phyloP scores from a whole-genome alignment of 2,329 filamentous ascomycete genomes.

The Dothidotthia symphoricarpi region DNA sequence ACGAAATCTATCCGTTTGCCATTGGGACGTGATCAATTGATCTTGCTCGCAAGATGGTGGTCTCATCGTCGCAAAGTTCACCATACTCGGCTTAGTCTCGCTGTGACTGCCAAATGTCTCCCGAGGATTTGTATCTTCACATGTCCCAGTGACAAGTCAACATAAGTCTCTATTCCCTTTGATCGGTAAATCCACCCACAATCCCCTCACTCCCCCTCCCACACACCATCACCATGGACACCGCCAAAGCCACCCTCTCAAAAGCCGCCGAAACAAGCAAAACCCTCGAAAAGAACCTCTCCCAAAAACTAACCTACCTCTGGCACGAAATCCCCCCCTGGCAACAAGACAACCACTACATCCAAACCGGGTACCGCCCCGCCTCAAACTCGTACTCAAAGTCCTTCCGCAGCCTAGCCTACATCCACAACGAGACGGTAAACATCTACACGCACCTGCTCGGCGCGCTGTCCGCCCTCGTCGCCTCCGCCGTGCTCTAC shows the following conservation, averaged over 20 bases:
- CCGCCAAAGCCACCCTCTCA: conserved; percentile 18
- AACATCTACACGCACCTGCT: conserved; percentile 71
- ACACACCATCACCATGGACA: conserved; percentile 17
- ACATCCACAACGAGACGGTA: conserved; percentile 67
- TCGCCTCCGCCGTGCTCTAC: conserved; percentile 24
- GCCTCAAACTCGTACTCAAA: conserved; percentile 59
- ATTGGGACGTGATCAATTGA: background rate
- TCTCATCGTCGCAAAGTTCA: conserved; percentile 11
- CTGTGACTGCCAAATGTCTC: background rate
- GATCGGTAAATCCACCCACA: background rate
- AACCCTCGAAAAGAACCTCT: conserved; percentile 34
- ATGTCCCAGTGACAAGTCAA: conserved; percentile 3
- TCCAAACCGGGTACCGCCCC: conserved; percentile 64
- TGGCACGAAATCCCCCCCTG: conserved; percentile 47
- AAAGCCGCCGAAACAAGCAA: conserved; percentile 21
- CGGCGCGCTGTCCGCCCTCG: conserved; percentile 28
- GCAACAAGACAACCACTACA: conserved; percentile 66
- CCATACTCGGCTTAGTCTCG: conserved; percentile 12
- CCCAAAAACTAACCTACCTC: conserved; percentile 50
- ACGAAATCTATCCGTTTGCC: background rate
- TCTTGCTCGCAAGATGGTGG: background rate
- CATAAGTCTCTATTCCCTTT: background rate
- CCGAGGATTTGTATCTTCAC: background rate
- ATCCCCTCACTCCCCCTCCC: background rate
- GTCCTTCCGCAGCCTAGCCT: conserved; percentile 58